These are phyloP conservation scores for Mycena vitilis DNA, from an alignment of 768 basidiomycete species.

Conservation along the genomic window DNA sequence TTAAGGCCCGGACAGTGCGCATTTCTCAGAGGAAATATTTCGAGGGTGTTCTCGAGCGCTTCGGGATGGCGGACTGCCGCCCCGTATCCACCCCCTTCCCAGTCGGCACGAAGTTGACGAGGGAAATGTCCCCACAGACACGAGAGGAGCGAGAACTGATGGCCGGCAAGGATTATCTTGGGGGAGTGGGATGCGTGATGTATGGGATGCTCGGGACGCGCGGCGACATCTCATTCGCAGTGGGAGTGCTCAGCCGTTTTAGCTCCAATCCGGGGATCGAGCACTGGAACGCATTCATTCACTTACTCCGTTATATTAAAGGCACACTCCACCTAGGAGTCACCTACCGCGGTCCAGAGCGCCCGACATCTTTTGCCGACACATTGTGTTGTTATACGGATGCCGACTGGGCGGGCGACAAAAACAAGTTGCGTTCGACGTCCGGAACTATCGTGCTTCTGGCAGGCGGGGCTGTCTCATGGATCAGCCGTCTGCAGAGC, in stretches of 20 bases:
- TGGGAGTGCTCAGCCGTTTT: neutral
- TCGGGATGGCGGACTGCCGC: too few relatives aligned
- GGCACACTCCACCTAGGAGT: neutral
- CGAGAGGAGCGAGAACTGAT: neutral
- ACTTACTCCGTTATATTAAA: neutral
- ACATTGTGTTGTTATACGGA: neutral
- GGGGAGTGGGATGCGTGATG: neutral
- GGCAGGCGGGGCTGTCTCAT: neutral
- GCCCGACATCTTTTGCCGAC: neutral
- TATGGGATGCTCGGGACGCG: slow-evolving; percentile 1
- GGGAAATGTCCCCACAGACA: neutral
- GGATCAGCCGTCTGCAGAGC: neutral
- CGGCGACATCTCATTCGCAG: neutral
- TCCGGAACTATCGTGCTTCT: neutral
- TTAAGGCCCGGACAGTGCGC: too few relatives aligned
- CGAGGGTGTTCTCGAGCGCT: too few relatives aligned
- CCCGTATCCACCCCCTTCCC: too few relatives aligned
- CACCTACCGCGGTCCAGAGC: neutral
- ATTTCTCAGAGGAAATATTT: too few relatives aligned
- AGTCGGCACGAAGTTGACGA: neutral
- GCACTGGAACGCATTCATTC: neutral
- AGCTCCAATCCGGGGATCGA: slow-evolving; percentile 2
- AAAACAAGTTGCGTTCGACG: too few relatives aligned
- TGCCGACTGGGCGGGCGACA: too few relatives aligned
- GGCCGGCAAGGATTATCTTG: neutral